Evolutionary conservation across 352 stramenopile species (phyloP), one percentile per base, ranked within the genome.

Genomic region (Saprolegnia parasitica): DNA sequence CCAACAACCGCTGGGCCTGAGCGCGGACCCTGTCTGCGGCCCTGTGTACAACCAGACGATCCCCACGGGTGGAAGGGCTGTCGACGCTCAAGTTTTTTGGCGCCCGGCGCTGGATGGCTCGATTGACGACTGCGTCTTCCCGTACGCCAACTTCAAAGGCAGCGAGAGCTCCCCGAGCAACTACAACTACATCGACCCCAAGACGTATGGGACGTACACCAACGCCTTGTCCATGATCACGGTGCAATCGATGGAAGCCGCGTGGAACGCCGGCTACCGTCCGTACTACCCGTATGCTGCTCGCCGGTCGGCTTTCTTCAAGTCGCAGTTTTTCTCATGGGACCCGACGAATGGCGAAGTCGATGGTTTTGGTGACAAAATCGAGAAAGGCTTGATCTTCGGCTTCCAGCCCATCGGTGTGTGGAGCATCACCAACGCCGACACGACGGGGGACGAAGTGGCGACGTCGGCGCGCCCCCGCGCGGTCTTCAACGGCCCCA

Each of bases 281-380:
- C 76, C 81, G 20, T 95, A 93, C 76, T 78, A 86, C 47, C 86
- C 86, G 10, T 90, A 83, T 71, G 74, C 72, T 37, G 75, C 60
- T 5, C 78, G 79, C 24, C 79, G 77, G 26, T 87, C 78, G 35
- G 68, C 81, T 21, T 94, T 93, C 71, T 94, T 86, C 78, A 68
- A 89, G 49, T 81, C 81, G 57, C 71, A 83, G 37, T 93, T 81
- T 81, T 50, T 91, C 42, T 62, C 24, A 9, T 91, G 79, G 77
- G 78, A 93, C 65, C 70, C 83, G 9, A 65, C n/a, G 9, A 71
- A 85, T 45, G 58, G 49, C 13, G 74, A 81, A 56, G 74, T 65
- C 13, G 70, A 77, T 1, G 77, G 74, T 0, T 79, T 86, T 52
- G 76, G 80, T 32, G 65, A 71, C 10, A 80, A 82, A 20, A n/a